Percentiles rank a stretch among this genome's conserved stretches.
Evolutionary conservation across 306 rosid genomes (phyloP).

Genomic region (Quercus gilva): DNA sequence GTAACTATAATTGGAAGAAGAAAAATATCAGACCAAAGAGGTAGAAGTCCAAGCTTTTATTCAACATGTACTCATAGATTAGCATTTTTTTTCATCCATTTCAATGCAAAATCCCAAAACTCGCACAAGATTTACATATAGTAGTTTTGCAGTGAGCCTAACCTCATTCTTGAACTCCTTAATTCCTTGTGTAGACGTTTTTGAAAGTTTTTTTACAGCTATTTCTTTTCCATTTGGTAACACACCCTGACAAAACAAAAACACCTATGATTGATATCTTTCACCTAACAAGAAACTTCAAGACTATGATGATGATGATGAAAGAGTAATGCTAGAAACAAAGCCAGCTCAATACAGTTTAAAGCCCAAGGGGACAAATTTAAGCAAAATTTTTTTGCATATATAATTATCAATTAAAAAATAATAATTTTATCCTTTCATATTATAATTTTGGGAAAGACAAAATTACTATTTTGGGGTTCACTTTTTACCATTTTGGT

Average conservation of each 20-base stretch:
- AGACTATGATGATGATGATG: too few relatives aligned
- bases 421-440: too few relatives aligned
- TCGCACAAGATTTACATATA: slow-evolving; percentile 50
- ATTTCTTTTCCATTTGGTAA: slow-evolving; percentile 42
- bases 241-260: slow-evolving; percentile 33
- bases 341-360: too few relatives aligned
- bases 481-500: too few relatives aligned
- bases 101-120: slow-evolving; percentile 47
- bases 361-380: too few relatives aligned
- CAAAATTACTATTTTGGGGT: too few relatives aligned
- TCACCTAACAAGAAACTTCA: too few relatives aligned
- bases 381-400: too few relatives aligned
- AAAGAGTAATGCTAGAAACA: too few relatives aligned
- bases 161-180: slow-evolving; percentile 39
- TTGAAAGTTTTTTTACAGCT: slow-evolving; percentile 50
- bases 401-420: too few relatives aligned
- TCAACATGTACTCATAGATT: slow-evolving; percentile 45
- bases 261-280: neutral
- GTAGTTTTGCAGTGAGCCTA: slow-evolving; percentile 41
- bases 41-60: slow-evolving; percentile 49
- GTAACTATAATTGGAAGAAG: neutral
- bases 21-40: slow-evolving; percentile 37
- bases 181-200: slow-evolving; percentile 43
- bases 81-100: slow-evolving; percentile 45
- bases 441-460: too few relatives aligned